A percentile compares a stretch with the other conserved stretches of the same genome.
These are phyloP conservation scores for Grosmannia huntii DNA, from an alignment of 2,329 filamentous ascomycete genomes.

Conservation along the genomic window DNA sequence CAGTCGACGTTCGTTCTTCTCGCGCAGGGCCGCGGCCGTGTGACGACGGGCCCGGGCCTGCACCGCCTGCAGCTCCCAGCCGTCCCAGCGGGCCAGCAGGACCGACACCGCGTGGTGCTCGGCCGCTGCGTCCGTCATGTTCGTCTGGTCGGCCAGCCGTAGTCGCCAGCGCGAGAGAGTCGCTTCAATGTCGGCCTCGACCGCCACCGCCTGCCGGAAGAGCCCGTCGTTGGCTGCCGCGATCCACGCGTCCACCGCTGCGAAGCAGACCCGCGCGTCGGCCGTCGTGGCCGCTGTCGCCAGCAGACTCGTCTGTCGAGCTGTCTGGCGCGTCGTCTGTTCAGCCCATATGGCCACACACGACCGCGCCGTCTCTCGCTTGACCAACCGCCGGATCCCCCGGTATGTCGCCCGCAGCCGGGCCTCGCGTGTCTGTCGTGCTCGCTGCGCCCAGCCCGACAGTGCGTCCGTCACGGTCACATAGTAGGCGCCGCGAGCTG, in stretches of 20 bases:
- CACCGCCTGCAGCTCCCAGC: slow-evolving; percentile 15
- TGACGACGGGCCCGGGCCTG: slow-evolving; percentile 10
- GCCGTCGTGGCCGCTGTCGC: slow-evolving; percentile 2
- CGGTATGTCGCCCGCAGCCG: slow-evolving; percentile 12
- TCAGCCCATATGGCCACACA: slow-evolving; percentile 10
- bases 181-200: slow-evolving; percentile 10
- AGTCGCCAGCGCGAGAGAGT: slow-evolving; percentile 11
- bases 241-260: slow-evolving; percentile 11
- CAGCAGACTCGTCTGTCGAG: neutral
- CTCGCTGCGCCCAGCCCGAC: slow-evolving; percentile 9
- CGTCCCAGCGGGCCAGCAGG: slow-evolving; percentile 7
- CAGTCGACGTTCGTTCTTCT: slow-evolving; percentile 12
- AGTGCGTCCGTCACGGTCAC: slow-evolving; percentile 10
- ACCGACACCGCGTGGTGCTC: slow-evolving; percentile 6
- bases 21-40: slow-evolving; percentile 12
- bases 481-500: slow-evolving; percentile 13
- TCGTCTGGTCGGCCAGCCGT: slow-evolving; percentile 1
- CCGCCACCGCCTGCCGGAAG: slow-evolving; percentile 8
- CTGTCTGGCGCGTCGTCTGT: neutral
- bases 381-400: slow-evolving; percentile 8
- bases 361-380: slow-evolving; percentile 8
- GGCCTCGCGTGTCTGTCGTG: slow-evolving; percentile 6
- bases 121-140: slow-evolving; percentile 5
- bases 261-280: slow-evolving; percentile 3
- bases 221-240: slow-evolving; percentile 13